phyloP scores from a whole-genome alignment of 2,329 filamentous ascomycete species.

The Septoria linicola region DNA sequence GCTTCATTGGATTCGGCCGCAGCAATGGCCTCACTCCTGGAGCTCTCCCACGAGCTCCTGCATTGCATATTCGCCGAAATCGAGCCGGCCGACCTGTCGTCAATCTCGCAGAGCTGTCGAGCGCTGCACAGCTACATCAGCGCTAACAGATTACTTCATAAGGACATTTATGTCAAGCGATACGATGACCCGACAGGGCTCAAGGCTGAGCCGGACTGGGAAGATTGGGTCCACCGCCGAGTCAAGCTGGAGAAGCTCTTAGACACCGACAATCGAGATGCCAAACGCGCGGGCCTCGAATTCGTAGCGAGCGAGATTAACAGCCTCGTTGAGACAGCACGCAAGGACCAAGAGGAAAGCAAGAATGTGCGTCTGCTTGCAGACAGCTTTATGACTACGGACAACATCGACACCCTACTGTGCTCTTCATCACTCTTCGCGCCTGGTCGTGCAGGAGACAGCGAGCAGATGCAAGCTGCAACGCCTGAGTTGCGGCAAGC shows the following conservation, averaged over 20 bases:
- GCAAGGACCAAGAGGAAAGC: conserved; percentile 43
- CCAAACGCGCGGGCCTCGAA: conserved; percentile 43
- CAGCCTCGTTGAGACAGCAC: conserved; percentile 29
- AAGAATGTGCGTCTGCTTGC: conserved; percentile 45
- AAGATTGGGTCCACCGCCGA: conserved; percentile 38
- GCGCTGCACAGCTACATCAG: conserved; percentile 56
- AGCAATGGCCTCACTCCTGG: conserved; percentile 40
- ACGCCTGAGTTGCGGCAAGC: conserved; percentile 56
- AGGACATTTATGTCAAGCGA: conserved; percentile 58
- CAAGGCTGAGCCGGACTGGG: conserved; percentile 39
- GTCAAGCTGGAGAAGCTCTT: conserved; percentile 49
- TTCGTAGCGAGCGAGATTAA: conserved; percentile 30
- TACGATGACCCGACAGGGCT: conserved; percentile 32
- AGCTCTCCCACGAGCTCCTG: conserved; percentile 62
- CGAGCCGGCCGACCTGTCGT: conserved; percentile 56
- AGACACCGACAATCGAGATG: conserved; percentile 40
- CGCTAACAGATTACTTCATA: conserved; percentile 60
- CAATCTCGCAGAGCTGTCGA: conserved; percentile 54
- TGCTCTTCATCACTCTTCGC: conserved; percentile 64
- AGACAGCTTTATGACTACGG: conserved; percentile 44
- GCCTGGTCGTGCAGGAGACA: conserved; percentile 48
- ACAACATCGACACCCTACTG: conserved; percentile 61
- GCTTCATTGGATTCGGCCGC: too few relatives aligned
- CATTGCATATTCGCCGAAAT: conserved; percentile 60
- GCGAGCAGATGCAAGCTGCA: conserved; percentile 40